Conservation (phyloP, 371 early-diverging fungal genomes). For the Circinella umbellata region DNA sequence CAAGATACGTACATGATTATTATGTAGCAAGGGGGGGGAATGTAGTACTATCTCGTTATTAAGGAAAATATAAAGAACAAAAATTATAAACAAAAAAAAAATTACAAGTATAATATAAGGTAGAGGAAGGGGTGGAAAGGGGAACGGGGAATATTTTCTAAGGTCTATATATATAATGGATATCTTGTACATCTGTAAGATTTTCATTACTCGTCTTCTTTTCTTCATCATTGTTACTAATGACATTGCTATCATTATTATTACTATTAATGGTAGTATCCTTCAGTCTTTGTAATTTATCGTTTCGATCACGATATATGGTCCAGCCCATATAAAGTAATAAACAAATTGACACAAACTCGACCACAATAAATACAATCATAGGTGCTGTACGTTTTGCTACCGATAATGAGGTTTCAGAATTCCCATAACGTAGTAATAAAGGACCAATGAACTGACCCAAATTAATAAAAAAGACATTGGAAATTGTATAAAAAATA, state of each 20-base stretch:
- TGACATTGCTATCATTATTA: no score
- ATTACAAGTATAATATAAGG: no score
- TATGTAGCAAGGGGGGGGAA: no score
- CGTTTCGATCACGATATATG: neutral
- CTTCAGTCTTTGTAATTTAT: neutral
- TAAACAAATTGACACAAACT: constrained; percentile 21
- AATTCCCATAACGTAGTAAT: neutral
- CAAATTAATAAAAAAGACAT: neutral
- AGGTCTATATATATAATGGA: constrained; percentile 38
- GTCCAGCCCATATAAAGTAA: constrained; percentile 20
- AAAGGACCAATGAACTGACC: constrained; percentile 6
- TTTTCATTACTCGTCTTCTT: constrained; percentile 17
- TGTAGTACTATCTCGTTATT: no score
- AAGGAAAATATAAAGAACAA: no score
- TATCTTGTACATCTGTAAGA: constrained; percentile 44
- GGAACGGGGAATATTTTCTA: constrained; percentile 11
- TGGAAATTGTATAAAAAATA: neutral
- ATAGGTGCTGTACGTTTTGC: constrained; percentile 14
- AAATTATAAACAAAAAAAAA: no score
- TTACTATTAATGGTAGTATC: no score
- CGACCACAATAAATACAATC: constrained; percentile 30
- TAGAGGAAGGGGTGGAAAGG: no score
- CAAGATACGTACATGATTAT: no score
- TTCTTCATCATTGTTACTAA: neutral
- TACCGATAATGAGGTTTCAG: neutral